phyloP scores from a whole-genome alignment of 495 filamentous ascomycete genomes.

The Penicillium maclennaniae region DNA sequence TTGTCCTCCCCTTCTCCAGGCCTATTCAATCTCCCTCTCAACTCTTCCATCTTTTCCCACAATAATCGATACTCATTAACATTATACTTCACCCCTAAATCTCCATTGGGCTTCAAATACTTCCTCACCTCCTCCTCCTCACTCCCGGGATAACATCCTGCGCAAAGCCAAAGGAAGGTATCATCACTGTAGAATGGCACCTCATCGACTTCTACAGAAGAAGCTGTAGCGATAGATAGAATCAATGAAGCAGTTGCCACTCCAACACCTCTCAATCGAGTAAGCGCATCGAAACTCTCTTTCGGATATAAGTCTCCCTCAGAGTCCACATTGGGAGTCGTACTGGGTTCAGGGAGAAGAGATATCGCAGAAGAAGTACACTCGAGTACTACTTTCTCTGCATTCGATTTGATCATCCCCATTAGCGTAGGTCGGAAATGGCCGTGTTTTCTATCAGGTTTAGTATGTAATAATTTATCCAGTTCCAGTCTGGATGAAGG shows the following conservation, averaged over 20 bases:
- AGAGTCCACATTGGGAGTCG: slow-evolving; percentile 1
- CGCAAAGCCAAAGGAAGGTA: slow-evolving; percentile 62
- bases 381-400: slow-evolving; percentile 31
- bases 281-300: slow-evolving; percentile 43
- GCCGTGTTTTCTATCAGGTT: slow-evolving; percentile 52
- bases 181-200: slow-evolving; percentile 78
- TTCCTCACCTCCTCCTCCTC: slow-evolving; percentile 5
- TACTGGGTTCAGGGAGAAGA: slow-evolving; percentile 15
- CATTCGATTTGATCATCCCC: slow-evolving; percentile 61
- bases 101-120: slow-evolving; percentile 32
- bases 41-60: slow-evolving; percentile 36
- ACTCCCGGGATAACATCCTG: slow-evolving; percentile 18
- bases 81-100: slow-evolving; percentile 60
- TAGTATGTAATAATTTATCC: neutral
- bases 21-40: slow-evolving; percentile 44
- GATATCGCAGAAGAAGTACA: slow-evolving; percentile 49
- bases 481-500: neutral
- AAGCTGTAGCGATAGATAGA: slow-evolving; percentile 55
- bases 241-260: slow-evolving; percentile 71
- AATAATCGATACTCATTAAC: slow-evolving; percentile 58
- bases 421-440: slow-evolving; percentile 64
- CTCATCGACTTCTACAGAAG: slow-evolving; percentile 16
- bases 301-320: slow-evolving; percentile 30
- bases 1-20: slow-evolving; percentile 1
- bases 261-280: slow-evolving; percentile 61